phyloP scores from a whole-genome alignment of 1,284 basidiomycete species.

The Leccinum huronense region DNA sequence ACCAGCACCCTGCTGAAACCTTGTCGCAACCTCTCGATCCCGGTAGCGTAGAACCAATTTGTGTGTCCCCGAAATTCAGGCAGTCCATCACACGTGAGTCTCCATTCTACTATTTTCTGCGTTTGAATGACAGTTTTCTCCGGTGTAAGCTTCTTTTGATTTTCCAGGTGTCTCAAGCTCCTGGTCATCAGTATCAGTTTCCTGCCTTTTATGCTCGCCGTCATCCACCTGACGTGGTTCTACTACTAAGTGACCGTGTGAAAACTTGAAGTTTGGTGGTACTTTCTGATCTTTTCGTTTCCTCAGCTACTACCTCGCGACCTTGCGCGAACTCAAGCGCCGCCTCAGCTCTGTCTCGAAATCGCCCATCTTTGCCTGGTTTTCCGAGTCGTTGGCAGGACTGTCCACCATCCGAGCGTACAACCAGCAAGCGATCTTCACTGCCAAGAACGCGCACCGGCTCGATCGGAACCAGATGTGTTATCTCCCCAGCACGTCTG shows the following conservation, averaged over 20 bases:
- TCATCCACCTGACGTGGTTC: constrained; percentile 74
- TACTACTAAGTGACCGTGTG: constrained; percentile 78
- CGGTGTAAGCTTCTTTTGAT: constrained; percentile 28
- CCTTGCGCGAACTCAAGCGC: constrained; percentile 89
- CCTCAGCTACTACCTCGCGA: constrained; percentile 82
- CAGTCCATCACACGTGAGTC: constrained; percentile 30
- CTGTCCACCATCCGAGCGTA: constrained; percentile 88
- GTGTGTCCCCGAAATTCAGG: constrained; percentile 10
- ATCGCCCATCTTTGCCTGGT: constrained; percentile 89
- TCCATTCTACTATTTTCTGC: neutral
- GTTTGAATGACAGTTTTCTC: constrained; percentile 10
- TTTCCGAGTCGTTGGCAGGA: constrained; percentile 83
- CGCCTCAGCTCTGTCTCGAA: constrained; percentile 88
- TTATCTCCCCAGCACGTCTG: constrained; percentile 68
- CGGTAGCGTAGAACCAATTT: constrained; percentile 14
- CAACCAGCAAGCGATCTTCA: constrained; percentile 71
- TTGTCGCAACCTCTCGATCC: constrained; percentile 14
- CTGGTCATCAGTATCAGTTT: constrained; percentile 78
- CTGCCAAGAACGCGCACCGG: constrained; percentile 73
- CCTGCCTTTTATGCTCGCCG: constrained; percentile 77
- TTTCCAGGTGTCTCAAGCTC: constrained; percentile 17
- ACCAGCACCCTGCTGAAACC: constrained; percentile 10
- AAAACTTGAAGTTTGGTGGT: constrained; percentile 13
- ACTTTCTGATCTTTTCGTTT: constrained; percentile 4
- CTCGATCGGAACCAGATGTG: constrained; percentile 82